Conservation (phyloP, 1,139 yeast species). For the Hanseniaspora sp. region DNA sequence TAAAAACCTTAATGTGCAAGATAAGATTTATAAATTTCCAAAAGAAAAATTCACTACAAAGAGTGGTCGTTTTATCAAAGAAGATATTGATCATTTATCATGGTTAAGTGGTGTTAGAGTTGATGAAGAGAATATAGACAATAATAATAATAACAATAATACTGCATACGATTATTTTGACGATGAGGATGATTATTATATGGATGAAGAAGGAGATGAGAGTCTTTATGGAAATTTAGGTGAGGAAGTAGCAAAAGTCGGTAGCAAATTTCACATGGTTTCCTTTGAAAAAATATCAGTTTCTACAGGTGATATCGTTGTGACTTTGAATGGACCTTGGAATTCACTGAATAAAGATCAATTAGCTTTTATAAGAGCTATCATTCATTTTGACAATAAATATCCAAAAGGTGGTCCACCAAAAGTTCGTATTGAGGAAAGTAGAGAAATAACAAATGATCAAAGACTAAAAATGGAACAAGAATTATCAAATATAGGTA, state of each 20-base stretch:
- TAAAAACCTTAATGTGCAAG: not conserved
- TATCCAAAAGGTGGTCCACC: conserved; percentile 58
- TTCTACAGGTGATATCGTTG: conserved; percentile 64
- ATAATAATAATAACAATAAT: no score
- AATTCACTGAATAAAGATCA: conserved; percentile 35
- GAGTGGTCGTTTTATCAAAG: conserved; percentile 20
- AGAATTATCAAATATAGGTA: conserved; percentile 46
- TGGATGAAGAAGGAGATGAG: conserved; percentile 19
- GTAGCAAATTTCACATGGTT: conserved; percentile 80
- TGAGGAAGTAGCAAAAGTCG: conserved; percentile 81
- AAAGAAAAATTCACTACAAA: conserved; percentile 31
- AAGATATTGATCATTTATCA: conserved; percentile 55
- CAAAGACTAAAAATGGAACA: conserved; percentile 41
- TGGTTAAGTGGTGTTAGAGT: conserved; percentile 91
- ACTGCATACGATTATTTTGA: conserved; percentile 30
- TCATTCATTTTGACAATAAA: conserved; percentile 52
- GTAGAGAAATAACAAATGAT: conserved; percentile 47
- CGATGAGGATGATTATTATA: conserved; percentile 43
- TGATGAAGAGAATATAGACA: conserved; percentile 30
- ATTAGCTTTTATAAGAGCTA: conserved; percentile 58
- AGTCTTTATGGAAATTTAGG: conserved; percentile 46
- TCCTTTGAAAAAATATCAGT: conserved; percentile 80
- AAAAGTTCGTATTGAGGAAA: conserved; percentile 63
- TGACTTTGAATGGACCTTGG: conserved; percentile 76
- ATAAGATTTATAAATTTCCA: conserved; percentile 23